Evolutionary conservation across 2,329 filamentous ascomycete species (phyloP), one percentile per base, ranked within the genome.

Genomic region (Trichophyton schoenleinii): DNA sequence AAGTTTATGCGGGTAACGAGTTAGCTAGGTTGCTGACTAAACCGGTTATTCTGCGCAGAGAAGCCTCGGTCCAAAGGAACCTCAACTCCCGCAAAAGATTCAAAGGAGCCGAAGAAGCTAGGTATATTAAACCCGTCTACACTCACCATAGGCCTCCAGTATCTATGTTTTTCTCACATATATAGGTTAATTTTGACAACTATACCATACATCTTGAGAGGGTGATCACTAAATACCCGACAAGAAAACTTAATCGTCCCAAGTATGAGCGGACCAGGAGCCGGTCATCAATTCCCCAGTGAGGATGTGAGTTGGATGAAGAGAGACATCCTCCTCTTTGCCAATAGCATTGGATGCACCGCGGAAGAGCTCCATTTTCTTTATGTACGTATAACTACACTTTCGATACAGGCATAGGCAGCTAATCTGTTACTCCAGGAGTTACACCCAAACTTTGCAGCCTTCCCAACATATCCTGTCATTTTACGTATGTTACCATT

Each of bases 321-420:
- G 82, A 85, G 91, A 66, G 91, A 96, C 79, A 84, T 86, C 41
- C 80, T 96, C 64, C 85, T 97, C 64, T 96, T 96, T 74, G 91
- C 91, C 68, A 87, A 87, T 75, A 92, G 87, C 77, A 92, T 96
- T 72, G 91, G 91, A 61, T 86, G 82, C 71, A 92, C 84, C 11
- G 81, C 82, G n/a, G 86, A 95, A 68, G 91, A 96, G 79, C 83
- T 96, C 70, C 90, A 96, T 72, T 95, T 92, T 72, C 85, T 96
- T 76, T 96, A 91, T 69, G 90, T 94, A 80, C 63, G 82, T 70
- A 42, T 20, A 36, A n/a, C 44, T 2, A 3, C 7, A n/a, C 9
- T 13, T 59, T 28, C 8, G 41, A 15, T 42, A 4, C 11, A 22
- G 31, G 6, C 38, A 28, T 28, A 2, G 36, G 7, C 3, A 28